Evolutionary conservation across 1,284 basidiomycete species (phyloP).

Genomic region (Entoloma clypeatum): DNA sequence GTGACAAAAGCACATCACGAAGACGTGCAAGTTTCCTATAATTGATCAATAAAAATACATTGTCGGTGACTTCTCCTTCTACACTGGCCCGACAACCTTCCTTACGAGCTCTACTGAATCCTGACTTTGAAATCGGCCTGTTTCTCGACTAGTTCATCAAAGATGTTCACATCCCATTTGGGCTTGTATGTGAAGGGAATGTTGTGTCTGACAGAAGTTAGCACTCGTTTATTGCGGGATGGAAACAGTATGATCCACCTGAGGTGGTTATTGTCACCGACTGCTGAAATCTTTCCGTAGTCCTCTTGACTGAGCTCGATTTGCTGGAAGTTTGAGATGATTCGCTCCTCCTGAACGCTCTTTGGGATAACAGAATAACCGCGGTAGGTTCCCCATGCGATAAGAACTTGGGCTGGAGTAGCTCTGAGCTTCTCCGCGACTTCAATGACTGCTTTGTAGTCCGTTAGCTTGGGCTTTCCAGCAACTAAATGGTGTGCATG

Average conservation of each 20-base stretch:
- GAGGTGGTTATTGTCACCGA: constrained; percentile 51
- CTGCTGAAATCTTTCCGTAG: constrained; percentile 50
- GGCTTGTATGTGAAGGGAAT: constrained; percentile 58
- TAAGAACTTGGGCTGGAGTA: constrained; percentile 64
- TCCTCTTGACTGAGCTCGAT: constrained; percentile 61
- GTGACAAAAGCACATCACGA: too few relatives aligned
- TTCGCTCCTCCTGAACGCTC: constrained; percentile 59
- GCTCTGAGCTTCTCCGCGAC: constrained; percentile 56
- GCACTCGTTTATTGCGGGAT: neutral
- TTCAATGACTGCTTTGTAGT: constrained; percentile 57
- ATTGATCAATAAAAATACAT: constrained; percentile 2
- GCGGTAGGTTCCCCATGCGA: constrained; percentile 65
- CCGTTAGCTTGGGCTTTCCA: constrained; percentile 57
- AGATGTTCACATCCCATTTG: constrained; percentile 68
- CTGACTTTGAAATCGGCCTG: constrained; percentile 44
- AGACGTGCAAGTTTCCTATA: constrained; percentile 2
- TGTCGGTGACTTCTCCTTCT: too few relatives aligned
- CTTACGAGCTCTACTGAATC: constrained; percentile 27
- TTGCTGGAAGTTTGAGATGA: constrained; percentile 70
- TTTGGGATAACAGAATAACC: constrained; percentile 74
- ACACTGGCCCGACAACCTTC: neutral
- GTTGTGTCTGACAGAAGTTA: constrained; percentile 46
- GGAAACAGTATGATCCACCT: constrained; percentile 35
- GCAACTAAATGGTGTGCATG: constrained; percentile 36
- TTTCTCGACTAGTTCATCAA: constrained; percentile 60